Percentiles rank a stretch among this genome's conserved stretches.
These are phyloP conservation scores for Parietaria judaica DNA, from an alignment of 306 rosid species.

Conservation along the genomic window DNA sequence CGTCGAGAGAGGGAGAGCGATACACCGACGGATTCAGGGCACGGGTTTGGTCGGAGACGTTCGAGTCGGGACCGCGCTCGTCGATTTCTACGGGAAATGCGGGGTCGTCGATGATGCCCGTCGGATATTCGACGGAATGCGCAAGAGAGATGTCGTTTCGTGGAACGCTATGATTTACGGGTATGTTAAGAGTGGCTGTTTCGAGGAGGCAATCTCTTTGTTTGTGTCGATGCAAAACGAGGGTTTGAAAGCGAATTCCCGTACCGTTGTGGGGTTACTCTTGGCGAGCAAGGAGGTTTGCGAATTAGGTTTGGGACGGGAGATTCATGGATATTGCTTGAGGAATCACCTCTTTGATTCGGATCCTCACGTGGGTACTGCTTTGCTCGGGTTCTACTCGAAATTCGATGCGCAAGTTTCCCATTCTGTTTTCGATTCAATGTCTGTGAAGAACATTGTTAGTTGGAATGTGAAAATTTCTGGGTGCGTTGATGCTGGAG, in stretches of 20 bases:
- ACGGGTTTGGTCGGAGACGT: conserved; percentile 22
- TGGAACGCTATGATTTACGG: conserved; percentile 45
- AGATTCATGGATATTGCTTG: conserved; percentile 35
- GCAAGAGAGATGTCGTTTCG: conserved; percentile 30
- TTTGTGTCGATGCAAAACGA: conserved; percentile 29
- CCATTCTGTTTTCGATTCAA: conserved; percentile 19
- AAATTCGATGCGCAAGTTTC: conserved; percentile 27
- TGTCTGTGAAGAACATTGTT: conserved; percentile 33
- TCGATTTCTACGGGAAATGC: conserved; percentile 35
- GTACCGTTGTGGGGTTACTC: conserved; percentile 36
- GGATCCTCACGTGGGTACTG: conserved; percentile 39
- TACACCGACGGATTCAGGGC: conserved; percentile 23
- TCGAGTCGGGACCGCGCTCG: conserved; percentile 38
- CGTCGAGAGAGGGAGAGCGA: conserved; percentile 26
- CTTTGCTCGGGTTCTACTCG: conserved; percentile 37
- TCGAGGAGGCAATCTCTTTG: conserved; percentile 25
- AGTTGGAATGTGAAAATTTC: conserved; percentile 39
- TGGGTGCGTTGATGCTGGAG: conserved; percentile 32
- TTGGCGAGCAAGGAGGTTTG: conserved; percentile 27
- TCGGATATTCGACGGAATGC: conserved; percentile 32
- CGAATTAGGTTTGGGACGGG: conserved; percentile 28
- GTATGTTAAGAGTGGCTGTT: conserved; percentile 24
- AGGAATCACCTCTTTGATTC: conserved; percentile 34
- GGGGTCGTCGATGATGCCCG: conserved; percentile 31
- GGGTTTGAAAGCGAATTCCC: conserved; percentile 30